phyloP scores from a whole-genome alignment of 495 filamentous ascomycete species.

The Podospora pseudoanserina region DNA sequence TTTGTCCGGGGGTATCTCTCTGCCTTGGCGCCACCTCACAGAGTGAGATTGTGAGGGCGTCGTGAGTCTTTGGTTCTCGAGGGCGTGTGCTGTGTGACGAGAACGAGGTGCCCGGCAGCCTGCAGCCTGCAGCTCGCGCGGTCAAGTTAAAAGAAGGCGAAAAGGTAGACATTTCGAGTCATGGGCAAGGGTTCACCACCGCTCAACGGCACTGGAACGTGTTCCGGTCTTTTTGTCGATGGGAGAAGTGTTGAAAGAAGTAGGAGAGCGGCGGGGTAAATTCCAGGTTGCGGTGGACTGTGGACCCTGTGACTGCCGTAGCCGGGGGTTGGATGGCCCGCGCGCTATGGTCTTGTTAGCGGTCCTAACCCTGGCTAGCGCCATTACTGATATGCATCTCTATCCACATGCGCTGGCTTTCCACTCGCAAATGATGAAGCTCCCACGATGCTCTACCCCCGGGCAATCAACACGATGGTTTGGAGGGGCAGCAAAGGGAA shows the following conservation, averaged over 20 bases:
- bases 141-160: not conserved
- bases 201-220: no score
- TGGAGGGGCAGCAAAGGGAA: not conserved
- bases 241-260: not conserved
- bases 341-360: not conserved
- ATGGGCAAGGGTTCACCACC: no score
- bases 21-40: no score
- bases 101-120: no score
- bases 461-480: not conserved
- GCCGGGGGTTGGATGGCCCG: slow-evolving; percentile 8
- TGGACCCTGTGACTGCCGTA: slow-evolving; percentile 20
- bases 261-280: not conserved
- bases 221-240: not conserved
- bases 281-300: no score
- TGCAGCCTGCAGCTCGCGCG: no score
- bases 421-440: not conserved
- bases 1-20: slow-evolving; percentile 15
- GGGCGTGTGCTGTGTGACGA: not conserved
- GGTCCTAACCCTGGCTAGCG: slow-evolving; percentile 6
- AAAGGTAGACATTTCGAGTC: not conserved
- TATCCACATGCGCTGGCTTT: not conserved
- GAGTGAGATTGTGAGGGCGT: not conserved
- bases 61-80: not conserved
- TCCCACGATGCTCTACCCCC: not conserved
- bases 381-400: slow-evolving; percentile 4